Conservation (phyloP, 2,329 filamentous ascomycete genomes). For the Blastomyces emzantsi region DNA sequence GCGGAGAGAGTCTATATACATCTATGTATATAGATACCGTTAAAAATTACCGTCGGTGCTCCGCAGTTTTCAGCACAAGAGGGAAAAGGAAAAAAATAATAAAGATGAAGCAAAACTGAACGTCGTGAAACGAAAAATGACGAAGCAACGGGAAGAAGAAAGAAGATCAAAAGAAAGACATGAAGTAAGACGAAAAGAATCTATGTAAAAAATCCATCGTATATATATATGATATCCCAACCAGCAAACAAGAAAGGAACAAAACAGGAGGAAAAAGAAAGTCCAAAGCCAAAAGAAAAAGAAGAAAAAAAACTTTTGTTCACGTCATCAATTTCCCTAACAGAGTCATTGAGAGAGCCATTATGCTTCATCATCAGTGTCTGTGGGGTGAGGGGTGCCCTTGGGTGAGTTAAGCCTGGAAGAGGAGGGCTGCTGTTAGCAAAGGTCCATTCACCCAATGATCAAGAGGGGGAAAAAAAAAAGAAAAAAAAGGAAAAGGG, state of each 20-base stretch:
- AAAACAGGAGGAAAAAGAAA: constrained; percentile 1
- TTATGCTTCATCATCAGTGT: constrained; percentile 64
- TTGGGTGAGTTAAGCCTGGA: constrained; percentile 78
- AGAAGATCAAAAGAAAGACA: not conserved
- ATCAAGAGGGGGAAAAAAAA: not conserved
- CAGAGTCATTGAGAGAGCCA: not conserved
- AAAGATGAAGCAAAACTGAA: not conserved
- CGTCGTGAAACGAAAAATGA: not conserved
- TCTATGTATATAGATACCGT: not conserved
- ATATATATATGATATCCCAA: constrained; percentile 4
- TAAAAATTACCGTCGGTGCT: not conserved
- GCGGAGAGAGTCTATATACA: not conserved
- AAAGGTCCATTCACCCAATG: constrained; percentile 12
- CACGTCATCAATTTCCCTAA: not conserved
- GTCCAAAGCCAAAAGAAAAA: constrained; percentile 7
- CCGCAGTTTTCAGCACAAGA: not conserved
- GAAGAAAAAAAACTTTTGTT: constrained; percentile 10
- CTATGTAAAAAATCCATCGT: constrained; percentile 1
- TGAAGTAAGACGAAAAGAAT: not conserved
- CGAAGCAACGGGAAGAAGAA: not conserved
- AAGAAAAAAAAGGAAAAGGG: not conserved
- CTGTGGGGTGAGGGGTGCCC: constrained; percentile 66
- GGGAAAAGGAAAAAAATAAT: not conserved
- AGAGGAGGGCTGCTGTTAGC: not conserved
- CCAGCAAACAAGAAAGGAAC: not conserved